Conservation (phyloP, 2,329 filamentous ascomycete species). For the Colletotrichum echinochloae region DNA sequence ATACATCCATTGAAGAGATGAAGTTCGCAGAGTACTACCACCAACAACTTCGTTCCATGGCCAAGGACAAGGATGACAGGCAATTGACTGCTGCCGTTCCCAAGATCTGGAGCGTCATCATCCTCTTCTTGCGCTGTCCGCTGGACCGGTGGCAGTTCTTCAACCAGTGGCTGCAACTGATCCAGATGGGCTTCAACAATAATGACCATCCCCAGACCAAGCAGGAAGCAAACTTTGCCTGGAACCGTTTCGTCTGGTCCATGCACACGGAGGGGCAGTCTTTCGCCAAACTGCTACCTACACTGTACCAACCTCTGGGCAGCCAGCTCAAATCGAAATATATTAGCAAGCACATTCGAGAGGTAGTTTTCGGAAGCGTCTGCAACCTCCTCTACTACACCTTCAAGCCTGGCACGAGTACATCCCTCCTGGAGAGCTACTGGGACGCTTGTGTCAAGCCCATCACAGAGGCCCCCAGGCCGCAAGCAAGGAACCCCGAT, state of each 20-base stretch:
- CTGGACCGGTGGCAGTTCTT: constrained; percentile 79
- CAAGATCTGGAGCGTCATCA: constrained; percentile 87
- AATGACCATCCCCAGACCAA: constrained; percentile 74
- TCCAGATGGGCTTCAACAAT: constrained; percentile 87
- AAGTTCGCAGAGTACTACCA: constrained; percentile 78
- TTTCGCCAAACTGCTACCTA: constrained; percentile 64
- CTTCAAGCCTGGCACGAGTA: constrained; percentile 76
- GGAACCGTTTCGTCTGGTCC: constrained; percentile 85
- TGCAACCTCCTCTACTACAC: constrained; percentile 87
- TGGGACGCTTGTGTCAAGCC: constrained; percentile 82
- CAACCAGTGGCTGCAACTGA: constrained; percentile 79
- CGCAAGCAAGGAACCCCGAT: constrained; percentile 50
- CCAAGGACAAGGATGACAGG: constrained; percentile 70
- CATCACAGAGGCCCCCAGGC: constrained; percentile 58
- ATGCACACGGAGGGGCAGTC: constrained; percentile 72
- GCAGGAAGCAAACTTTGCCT: constrained; percentile 83
- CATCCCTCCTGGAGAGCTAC: constrained; percentile 75
- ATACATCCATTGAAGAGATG: constrained; percentile 67
- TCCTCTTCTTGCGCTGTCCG: constrained; percentile 79
- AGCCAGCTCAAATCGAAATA: constrained; percentile 76
- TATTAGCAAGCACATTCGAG: constrained; percentile 68
- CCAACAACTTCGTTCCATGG: constrained; percentile 75
- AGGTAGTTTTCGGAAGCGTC: constrained; percentile 74
- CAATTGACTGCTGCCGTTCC: constrained; percentile 71
- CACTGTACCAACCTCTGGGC: constrained; percentile 74